Conservation (phyloP, 768 basidiomycete genomes). For the Agaricus blazei region DNA sequence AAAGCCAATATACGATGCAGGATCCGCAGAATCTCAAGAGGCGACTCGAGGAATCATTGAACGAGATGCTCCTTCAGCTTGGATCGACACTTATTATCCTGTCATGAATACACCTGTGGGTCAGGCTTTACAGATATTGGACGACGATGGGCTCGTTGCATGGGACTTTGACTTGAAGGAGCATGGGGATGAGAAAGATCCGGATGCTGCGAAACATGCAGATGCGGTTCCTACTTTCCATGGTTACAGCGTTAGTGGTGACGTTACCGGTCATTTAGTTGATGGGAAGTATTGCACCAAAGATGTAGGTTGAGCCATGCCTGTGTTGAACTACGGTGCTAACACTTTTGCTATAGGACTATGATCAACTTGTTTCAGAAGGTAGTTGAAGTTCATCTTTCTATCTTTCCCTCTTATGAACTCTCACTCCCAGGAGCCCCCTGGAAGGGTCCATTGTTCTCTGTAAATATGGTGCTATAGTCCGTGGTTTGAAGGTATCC, state of each 20-base stretch:
- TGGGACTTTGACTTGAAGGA: slow-evolving; percentile 57
- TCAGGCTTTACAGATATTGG: slow-evolving; percentile 38
- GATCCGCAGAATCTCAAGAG: slow-evolving; percentile 57
- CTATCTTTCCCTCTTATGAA: neutral
- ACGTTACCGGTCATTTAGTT: slow-evolving; percentile 62
- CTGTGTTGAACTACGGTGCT: neutral
- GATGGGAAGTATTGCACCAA: slow-evolving; percentile 81
- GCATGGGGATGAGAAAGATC: slow-evolving; percentile 62
- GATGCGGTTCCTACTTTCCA: slow-evolving; percentile 78
- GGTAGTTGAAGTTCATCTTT: slow-evolving; percentile 7
- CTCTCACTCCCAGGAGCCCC: slow-evolving; percentile 39
- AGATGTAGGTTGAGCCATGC: slow-evolving; percentile 27
- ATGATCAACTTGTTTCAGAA: slow-evolving; percentile 44
- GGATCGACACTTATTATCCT: slow-evolving; percentile 89
- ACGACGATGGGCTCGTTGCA: neutral
- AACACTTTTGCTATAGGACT: slow-evolving; percentile 28
- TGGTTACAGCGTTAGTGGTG: slow-evolving; percentile 74
- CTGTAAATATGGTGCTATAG: slow-evolving; percentile 66
- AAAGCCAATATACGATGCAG: slow-evolving; percentile 66
- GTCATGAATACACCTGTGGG: slow-evolving; percentile 76
- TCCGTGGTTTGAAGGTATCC: slow-evolving; percentile 79
- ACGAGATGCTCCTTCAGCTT: slow-evolving; percentile 51
- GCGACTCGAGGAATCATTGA: slow-evolving; percentile 56
- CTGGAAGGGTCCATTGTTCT: slow-evolving; percentile 75
- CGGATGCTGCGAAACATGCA: slow-evolving; percentile 63